Evolutionary conservation across 306 rosid genomes (phyloP).

Genomic region (Medicago truncatula): MtrunA17r5.0-ANR NC_053045.1:44847001-44847500

Average conservation of each 20-base stretch:
- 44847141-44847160: background rate
- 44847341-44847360: background rate
- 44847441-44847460: background rate
- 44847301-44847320: background rate
- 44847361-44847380: background rate
- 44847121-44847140: background rate
- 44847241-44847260: slow-evolving; percentile 3
- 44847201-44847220: background rate
- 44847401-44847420: background rate
- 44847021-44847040: background rate
- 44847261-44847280: background rate
- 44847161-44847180: background rate
- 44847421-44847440: background rate
- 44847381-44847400: background rate
- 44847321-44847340: slow-evolving; percentile 17
- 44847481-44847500: background rate
- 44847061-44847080: background rate
- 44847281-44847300: slow-evolving; percentile 28
- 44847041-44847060: slow-evolving; percentile 8
- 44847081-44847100: too few species aligned
- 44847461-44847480: background rate
- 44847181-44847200: background rate
- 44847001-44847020: slow-evolving; percentile 30
- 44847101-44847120: background rate
- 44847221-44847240: background rate